phyloP scores from a whole-genome alignment of 2,329 filamentous ascomycete genomes.

The Fusarium lateritium region DNA sequence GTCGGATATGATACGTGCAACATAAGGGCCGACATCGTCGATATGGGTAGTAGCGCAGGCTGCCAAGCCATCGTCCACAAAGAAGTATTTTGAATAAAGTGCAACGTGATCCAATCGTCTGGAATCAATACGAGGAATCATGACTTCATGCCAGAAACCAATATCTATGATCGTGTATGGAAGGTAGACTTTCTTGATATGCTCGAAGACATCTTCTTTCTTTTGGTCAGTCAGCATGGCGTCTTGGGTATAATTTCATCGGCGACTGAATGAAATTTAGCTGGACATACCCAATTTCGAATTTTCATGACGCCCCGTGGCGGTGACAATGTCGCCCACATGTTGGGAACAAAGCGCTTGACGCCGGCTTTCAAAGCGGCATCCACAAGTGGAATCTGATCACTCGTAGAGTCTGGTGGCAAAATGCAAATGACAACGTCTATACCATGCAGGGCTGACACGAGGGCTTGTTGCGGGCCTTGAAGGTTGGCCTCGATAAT shows the following conservation, averaged over 20 bases:
- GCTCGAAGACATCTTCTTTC: slow-evolving; percentile 67
- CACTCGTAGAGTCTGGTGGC: slow-evolving; percentile 55
- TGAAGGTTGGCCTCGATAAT: slow-evolving; percentile 61
- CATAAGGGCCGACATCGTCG: slow-evolving; percentile 17
- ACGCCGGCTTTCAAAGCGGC: slow-evolving; percentile 66
- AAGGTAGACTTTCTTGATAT: slow-evolving; percentile 62
- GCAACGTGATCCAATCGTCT: slow-evolving; percentile 10
- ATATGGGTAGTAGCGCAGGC: slow-evolving; percentile 2
- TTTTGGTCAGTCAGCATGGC: not conserved
- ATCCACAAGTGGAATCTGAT: slow-evolving; percentile 62
- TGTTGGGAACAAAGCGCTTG: slow-evolving; percentile 66
- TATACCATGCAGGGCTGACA: slow-evolving; percentile 57
- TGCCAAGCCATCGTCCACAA: not conserved
- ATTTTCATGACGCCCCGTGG: slow-evolving; percentile 55
- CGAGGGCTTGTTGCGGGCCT: slow-evolving; percentile 58
- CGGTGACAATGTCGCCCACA: slow-evolving; percentile 57
- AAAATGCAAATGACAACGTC: slow-evolving; percentile 60
- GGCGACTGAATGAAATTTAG: too few species aligned
- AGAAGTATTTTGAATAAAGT: slow-evolving; percentile 15
- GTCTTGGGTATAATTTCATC: too few species aligned
- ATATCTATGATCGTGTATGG: slow-evolving; percentile 61
- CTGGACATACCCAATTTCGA: slow-evolving; percentile 7
- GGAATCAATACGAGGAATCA: slow-evolving; percentile 10
- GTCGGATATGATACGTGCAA: slow-evolving; percentile 10
- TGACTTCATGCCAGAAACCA: slow-evolving; percentile 24